Base-by-base conservation (phyloP, 345 rosid species). In the Hibiscus mutabilis region DNA sequence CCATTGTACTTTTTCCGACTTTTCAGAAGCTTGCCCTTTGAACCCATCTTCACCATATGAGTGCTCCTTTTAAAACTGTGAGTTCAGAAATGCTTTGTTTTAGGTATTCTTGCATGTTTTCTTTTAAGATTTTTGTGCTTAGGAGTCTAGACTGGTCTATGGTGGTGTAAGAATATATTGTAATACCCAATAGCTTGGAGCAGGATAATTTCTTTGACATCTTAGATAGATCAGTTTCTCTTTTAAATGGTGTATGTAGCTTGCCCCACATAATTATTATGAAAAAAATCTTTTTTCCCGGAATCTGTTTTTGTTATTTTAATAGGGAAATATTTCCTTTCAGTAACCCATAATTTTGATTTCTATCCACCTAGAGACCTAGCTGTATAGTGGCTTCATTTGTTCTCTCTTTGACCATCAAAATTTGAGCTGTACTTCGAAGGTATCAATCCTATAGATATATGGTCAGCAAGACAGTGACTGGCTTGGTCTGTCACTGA, bases 81-180 rank as follows among this genome's bases (percentile, higher is more conserved):
- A 44, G 37, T 46, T 14, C 3, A 24, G 25, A 29, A 33, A 21
- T 51, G 53, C 65, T 69, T 33, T 21, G 2, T 78, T n/a, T 55
- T 56, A 46, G 42, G 40, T 19, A 10, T 55, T 19, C 71, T 58
- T 75, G 21, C 35, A 42, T 77, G 51, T 25, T 27, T 31, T 27
- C 3, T 15, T 70, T 56, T 35, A 40, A 22, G 73, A 55, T 37
- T 21, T 70, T 37, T 57, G 21, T 21, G 29, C 46, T 37, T 33
- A 37, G n/a, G 33, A 53, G 24, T 18, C 25, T 55, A 55, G 11
- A 59, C 18, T 6, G 4, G 35, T 49, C 40, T 16, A 16, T n/a
- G 49, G 33, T 13, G 60, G 31, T 25, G 40, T 52, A 15, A 68
- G 53, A 44, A 33, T 68, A 12, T 22, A 68, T 46, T 46, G 56